Base-by-base conservation (phyloP, 257 asterid species). In the Lantana camara region DNA sequence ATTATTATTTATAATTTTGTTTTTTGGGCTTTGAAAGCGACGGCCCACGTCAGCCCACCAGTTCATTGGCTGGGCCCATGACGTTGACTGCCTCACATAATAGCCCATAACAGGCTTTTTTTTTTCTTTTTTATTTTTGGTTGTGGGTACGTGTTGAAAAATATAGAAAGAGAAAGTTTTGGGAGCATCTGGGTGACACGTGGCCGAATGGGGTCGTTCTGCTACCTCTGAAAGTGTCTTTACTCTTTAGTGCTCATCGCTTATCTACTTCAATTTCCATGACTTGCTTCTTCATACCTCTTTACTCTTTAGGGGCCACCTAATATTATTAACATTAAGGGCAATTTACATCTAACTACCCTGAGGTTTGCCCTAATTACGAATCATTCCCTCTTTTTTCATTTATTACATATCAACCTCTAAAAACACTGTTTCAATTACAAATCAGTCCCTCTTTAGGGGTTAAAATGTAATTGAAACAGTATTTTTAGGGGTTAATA, bases 31-130 rank as follows among this genome's bases (percentile, higher is more conserved):
- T 50, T 56, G 76, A 73, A 63, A 80, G 65, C 60, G 71, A 76
- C 71, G 80, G 76, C 78, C 85, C 82, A 73, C 82, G 80, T 80
- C 73, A 80, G 79, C 75, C 75, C 82, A 73, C 69, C 63, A 63
- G 58, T 72, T 60, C 3, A 63, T 57, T 48, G 60, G 63, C 56
- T 73, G 79, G 85, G 53, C 82, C 85, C 67, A 29, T 67, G 71
- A 79, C 56, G 67, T 73, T 74, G 73, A 70, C 79, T 60, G 55
- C 70, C 72, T 40, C 37, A 55, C 27, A 60, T 44, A 44, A 56
- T 47, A 64, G 74, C 66, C 73, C 71, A 50, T 75, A 52, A 71
- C 66, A 72, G 68, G 57, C 22, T 29, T 34, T 32, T 30, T 41
- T 12, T 41, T 11, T 12, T 11, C 2, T 1, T 40, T 62, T 17